These are phyloP conservation scores for Ramalina peruviana DNA, from an alignment of 495 filamentous ascomycete species.

Conservation along the genomic window DNA sequence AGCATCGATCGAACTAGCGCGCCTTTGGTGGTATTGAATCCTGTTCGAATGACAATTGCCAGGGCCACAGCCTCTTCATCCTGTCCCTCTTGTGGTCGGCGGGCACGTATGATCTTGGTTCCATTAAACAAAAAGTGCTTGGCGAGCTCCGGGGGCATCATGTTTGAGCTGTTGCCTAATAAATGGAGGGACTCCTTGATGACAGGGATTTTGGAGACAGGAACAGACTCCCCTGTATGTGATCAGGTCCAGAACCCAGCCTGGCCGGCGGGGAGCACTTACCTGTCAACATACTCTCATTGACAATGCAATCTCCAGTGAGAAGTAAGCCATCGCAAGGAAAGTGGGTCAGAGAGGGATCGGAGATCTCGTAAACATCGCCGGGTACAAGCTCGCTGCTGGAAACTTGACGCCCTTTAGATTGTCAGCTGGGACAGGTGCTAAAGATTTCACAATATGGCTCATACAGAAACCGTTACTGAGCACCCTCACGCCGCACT, in stretches of 20 bases:
- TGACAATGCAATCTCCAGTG: conserved; percentile 94
- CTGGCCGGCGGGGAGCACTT: conserved; percentile 9
- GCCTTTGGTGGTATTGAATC: conserved; percentile 96
- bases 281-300: conserved; percentile 98
- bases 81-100: conserved; percentile 70
- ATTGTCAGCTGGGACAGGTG: neutral
- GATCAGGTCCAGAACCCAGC: conserved; percentile 13
- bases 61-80: conserved; percentile 86
- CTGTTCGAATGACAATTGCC: conserved; percentile 82
- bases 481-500: conserved; percentile 86
- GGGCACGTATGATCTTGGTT: conserved; percentile 84
- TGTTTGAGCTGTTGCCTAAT: conserved; percentile 62
- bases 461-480: conserved; percentile 84
- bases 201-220: conserved; percentile 80
- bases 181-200: conserved; percentile 65
- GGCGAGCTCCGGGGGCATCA: conserved; percentile 65
- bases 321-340: conserved; percentile 88
- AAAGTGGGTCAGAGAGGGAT: conserved; percentile 85
- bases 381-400: conserved; percentile 87
- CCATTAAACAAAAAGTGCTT: conserved; percentile 87
- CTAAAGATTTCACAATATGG: neutral
- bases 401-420: conserved; percentile 63
- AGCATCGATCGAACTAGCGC: conserved; percentile 95
- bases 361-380: conserved; percentile 94
- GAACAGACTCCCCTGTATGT: conserved; percentile 73